A percentile compares a stretch with the other conserved stretches of the same genome.
Conservation (phyloP, 768 basidiomycete species). For the Rhodotorula graminis region DNA sequence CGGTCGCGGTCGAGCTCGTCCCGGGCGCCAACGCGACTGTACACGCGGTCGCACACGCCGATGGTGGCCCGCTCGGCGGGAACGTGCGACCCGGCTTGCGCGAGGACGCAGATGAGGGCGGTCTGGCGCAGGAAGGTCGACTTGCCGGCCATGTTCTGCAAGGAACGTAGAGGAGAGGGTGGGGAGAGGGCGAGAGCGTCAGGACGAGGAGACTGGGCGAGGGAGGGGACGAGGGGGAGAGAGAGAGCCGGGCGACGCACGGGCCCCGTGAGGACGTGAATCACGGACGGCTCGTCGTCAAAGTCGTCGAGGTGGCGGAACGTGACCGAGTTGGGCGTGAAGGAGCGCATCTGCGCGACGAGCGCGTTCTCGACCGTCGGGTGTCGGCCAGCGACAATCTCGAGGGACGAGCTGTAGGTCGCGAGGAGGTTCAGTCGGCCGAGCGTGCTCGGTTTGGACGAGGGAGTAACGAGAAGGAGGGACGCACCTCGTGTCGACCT, state of each 20-base stretch:
- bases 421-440: neutral
- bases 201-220: neutral
- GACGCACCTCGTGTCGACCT: slow-evolving; percentile 61
- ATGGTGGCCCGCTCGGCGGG: slow-evolving; percentile 75
- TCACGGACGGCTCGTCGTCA: slow-evolving; percentile 46
- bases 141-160: slow-evolving; percentile 55
- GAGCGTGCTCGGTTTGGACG: too few relatives aligned
- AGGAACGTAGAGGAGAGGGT: neutral
- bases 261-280: slow-evolving; percentile 87
- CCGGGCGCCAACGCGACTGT: slow-evolving; percentile 89
- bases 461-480: too few relatives aligned
- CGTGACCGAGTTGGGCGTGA: slow-evolving; percentile 74
- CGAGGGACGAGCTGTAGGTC: slow-evolving; percentile 55
- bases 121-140: slow-evolving; percentile 87
- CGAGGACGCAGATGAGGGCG: slow-evolving; percentile 80
- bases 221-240: too few relatives aligned
- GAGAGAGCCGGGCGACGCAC: slow-evolving; percentile 53
- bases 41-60: slow-evolving; percentile 83
- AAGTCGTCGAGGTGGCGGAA: slow-evolving; percentile 53
- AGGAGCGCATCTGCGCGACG: slow-evolving; percentile 64
- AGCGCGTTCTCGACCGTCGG: slow-evolving; percentile 88
- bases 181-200: neutral
- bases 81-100: slow-evolving; percentile 88
- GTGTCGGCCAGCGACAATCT: slow-evolving; percentile 77
- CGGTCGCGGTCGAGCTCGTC: slow-evolving; percentile 90